Conservation (phyloP, 352 stramenopile species). For the Phytophthora hibernalis region DNA sequence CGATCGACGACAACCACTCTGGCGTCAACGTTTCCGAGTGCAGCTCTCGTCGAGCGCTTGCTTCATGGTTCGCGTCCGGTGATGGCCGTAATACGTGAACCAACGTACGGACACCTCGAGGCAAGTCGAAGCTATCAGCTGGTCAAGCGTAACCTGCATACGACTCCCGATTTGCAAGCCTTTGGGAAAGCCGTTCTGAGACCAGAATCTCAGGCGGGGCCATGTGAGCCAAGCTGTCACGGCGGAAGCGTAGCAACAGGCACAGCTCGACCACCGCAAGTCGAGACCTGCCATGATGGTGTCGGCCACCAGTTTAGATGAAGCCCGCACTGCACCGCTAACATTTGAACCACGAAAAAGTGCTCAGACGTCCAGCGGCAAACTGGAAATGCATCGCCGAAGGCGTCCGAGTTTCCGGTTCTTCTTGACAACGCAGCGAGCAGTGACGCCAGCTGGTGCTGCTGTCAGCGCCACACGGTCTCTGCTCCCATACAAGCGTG, state of each 20-base stretch:
- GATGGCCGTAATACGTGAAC: conserved; percentile 4
- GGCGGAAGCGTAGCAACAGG: conserved; percentile 27
- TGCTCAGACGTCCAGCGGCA: conserved; percentile 13
- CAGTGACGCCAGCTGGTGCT: conserved; percentile 21
- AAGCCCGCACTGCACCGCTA: conserved; percentile 1
- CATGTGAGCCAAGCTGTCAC: conserved; percentile 37
- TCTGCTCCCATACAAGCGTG: conserved; percentile 25
- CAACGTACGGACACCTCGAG: conserved; percentile 26
- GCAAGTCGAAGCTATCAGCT: conserved; percentile 29
- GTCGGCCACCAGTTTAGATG: conserved; percentile 3
- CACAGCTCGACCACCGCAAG: conserved; percentile 27
- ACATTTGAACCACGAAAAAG: not conserved
- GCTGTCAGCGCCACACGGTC: conserved; percentile 26
- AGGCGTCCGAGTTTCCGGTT: conserved; percentile 22
- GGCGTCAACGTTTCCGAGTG: conserved; percentile 13
- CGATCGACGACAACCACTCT: conserved; percentile 11
- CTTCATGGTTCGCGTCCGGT: not conserved
- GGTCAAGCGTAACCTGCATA: conserved; percentile 8
- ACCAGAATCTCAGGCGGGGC: conserved; percentile 26
- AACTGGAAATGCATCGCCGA: conserved; percentile 16
- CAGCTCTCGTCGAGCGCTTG: conserved; percentile 12
- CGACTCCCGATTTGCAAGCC: conserved; percentile 25
- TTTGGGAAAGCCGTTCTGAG: conserved; percentile 16
- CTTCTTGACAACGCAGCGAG: conserved; percentile 15
- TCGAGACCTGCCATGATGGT: not conserved